Conservation (phyloP, 2,329 filamentous ascomycete genomes). For the Pestalotiopsis sp. region DNA sequence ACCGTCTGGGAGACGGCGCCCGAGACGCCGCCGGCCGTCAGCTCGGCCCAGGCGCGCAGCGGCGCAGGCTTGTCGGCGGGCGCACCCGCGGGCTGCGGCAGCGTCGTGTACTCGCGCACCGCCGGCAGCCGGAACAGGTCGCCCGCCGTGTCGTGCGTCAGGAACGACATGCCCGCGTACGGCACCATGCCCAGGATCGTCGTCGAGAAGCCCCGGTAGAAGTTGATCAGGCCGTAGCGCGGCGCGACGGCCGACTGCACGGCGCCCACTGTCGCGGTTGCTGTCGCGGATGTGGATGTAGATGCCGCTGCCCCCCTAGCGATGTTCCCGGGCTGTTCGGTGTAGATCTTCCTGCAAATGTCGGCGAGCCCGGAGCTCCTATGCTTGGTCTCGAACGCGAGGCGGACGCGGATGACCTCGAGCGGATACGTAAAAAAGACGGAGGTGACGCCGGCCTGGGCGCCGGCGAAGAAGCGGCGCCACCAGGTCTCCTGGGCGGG, state of each 20-base stretch:
- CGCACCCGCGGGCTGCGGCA: conserved; percentile 61
- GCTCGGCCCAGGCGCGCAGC: conserved; percentile 83
- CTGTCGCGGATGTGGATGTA: conserved; percentile 33
- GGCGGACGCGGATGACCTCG: conserved; percentile 86
- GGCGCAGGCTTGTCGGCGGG: conserved; percentile 67
- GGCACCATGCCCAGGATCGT: conserved; percentile 94
- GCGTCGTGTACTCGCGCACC: conserved; percentile 73
- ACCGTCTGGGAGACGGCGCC: conserved; percentile 89
- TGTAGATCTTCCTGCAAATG: conserved; percentile 86
- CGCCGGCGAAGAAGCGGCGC: conserved; percentile 74
- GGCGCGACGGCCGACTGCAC: conserved; percentile 58
- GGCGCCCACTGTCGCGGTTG: conserved; percentile 44
- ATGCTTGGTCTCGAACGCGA: conserved; percentile 92
- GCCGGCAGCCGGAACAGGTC: conserved; percentile 75
- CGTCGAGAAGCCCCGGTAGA: conserved; percentile 91
- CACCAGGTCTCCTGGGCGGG: conserved; percentile 77
- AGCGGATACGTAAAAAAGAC: conserved; percentile 97
- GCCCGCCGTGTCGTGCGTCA: conserved; percentile 89
- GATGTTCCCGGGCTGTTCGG: conserved; percentile 62
- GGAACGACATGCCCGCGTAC: conserved; percentile 93
- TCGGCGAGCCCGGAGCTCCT: conserved; percentile 69
- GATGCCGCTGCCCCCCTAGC: conserved; percentile 37
- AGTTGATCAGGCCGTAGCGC: conserved; percentile 76
- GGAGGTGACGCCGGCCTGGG: conserved; percentile 80
- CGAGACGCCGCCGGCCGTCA: conserved; percentile 81